Percentiles rank a stretch among this genome's conserved stretches.
These are phyloP conservation scores for Chlorella sp. DNA, from an alignment of 139 green algal species.

Conservation along the genomic window DNA sequence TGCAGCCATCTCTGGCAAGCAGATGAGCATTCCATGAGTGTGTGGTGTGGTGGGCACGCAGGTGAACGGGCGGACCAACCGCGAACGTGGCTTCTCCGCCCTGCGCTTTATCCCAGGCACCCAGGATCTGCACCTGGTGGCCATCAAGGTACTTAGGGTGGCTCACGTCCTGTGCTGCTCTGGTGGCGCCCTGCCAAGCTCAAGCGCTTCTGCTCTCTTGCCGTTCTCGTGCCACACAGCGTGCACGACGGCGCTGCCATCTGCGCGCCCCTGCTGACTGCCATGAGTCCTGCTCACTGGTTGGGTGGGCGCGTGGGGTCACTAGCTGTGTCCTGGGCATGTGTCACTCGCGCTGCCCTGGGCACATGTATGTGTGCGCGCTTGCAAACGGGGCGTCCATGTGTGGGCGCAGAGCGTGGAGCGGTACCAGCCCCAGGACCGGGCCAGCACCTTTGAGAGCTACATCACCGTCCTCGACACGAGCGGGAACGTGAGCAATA, in stretches of 20 bases:
- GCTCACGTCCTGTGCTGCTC: neutral
- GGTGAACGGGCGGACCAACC: neutral
- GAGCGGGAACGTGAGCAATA: neutral
- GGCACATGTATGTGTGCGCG: too few relatives aligned
- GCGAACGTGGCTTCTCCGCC: neutral
- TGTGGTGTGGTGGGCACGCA: neutral
- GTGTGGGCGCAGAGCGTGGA: too few relatives aligned
- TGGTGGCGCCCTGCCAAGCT: too few relatives aligned
- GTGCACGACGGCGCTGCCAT: too few relatives aligned
- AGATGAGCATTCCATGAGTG: too few relatives aligned
- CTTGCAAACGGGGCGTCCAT: too few relatives aligned
- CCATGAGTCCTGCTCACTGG: neutral
- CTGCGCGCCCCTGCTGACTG: neutral
- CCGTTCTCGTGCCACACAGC: too few relatives aligned
- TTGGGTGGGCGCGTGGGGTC: neutral
- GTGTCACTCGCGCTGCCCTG: too few relatives aligned
- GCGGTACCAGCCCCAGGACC: too few relatives aligned
- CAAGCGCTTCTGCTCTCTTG: neutral
- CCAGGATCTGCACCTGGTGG: constrained; percentile 1
- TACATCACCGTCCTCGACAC: neutral
- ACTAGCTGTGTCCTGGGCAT: neutral
- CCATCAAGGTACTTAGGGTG: neutral
- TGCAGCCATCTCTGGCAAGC: too few relatives aligned
- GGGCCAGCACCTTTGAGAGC: neutral
- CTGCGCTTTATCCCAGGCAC: constrained; percentile 8